Evolutionary conservation across 495 filamentous ascomycete species (phyloP).

Genomic region (Aspergillus homomorphus): DNA sequence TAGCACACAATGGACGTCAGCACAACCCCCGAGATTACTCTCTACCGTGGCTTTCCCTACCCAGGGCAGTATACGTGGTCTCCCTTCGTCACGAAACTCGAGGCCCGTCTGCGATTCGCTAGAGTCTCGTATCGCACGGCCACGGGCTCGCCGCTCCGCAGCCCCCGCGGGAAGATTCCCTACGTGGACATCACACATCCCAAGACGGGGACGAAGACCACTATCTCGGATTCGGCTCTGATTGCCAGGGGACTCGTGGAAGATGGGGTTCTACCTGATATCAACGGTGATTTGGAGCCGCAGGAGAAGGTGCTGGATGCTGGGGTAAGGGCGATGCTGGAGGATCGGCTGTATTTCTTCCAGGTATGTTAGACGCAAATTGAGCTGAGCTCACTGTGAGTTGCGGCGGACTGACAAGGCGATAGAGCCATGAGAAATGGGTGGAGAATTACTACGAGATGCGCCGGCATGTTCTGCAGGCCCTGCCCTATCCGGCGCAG

Average conservation of each 20-base stretch:
- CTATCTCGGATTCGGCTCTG: conserved; percentile 50
- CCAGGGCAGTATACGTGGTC: conserved; percentile 53
- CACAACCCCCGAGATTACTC: conserved; percentile 19
- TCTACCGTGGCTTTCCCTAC: conserved; percentile 53
- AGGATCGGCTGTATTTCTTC: conserved; percentile 60
- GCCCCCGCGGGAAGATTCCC: conserved; percentile 59
- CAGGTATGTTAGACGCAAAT: conserved; percentile 36
- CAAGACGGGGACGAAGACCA: neutral
- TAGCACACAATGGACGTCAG: neutral
- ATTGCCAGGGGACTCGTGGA: conserved; percentile 47
- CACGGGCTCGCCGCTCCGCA: conserved; percentile 38
- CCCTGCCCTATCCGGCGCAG: conserved; percentile 50
- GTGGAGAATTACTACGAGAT: conserved; percentile 59
- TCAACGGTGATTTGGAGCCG: conserved; percentile 42
- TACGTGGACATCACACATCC: conserved; percentile 35
- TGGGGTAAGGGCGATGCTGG: conserved; percentile 51
- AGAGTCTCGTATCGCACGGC: conserved; percentile 45
- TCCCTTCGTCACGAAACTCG: conserved; percentile 63
- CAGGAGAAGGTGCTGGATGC: conserved; percentile 45
- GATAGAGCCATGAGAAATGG: conserved; percentile 44
- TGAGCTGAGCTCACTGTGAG: no score
- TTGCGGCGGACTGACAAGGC: neutral
- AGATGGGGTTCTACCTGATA: conserved; percentile 39
- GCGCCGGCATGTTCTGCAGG: conserved; percentile 49
- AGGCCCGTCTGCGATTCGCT: conserved; percentile 57